A percentile compares a stretch with the other conserved stretches of the same genome.
Evolutionary conservation across 1,284 basidiomycete species (phyloP).

Genomic region (Porphyrellus sp.): DNA sequence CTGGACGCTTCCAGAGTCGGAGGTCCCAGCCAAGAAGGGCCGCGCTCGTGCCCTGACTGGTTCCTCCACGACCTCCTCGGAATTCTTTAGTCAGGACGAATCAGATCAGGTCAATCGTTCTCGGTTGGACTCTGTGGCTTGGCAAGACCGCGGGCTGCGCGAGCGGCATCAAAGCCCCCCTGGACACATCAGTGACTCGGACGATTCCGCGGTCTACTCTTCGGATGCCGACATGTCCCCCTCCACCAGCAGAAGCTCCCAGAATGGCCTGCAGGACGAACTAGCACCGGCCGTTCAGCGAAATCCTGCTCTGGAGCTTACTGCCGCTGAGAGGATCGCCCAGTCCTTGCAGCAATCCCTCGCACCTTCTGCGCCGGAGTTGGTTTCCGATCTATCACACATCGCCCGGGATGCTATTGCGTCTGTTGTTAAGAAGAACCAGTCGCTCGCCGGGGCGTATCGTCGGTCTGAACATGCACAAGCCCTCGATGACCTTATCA

Average conservation of each 20-base stretch:
- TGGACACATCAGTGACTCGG: constrained; percentile 64
- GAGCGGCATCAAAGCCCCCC: constrained; percentile 36
- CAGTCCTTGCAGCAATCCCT: constrained; percentile 62
- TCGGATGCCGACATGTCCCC: constrained; percentile 40
- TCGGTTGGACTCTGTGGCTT: constrained; percentile 37
- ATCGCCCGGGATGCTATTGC: constrained; percentile 58
- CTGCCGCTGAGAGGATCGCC: constrained; percentile 65
- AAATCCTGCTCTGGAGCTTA: constrained; percentile 43
- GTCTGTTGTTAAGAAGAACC: constrained; percentile 56
- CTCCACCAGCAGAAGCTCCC: constrained; percentile 36
- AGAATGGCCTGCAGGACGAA: constrained; percentile 27
- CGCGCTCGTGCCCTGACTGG: constrained; percentile 34
- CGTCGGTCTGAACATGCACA: constrained; percentile 53
- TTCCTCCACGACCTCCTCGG: constrained; percentile 36
- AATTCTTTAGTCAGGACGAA: constrained; percentile 27
- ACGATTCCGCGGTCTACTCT: constrained; percentile 74
- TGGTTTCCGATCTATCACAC: constrained; percentile 57
- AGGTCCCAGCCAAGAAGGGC: constrained; percentile 21
- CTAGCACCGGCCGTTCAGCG: constrained; percentile 16
- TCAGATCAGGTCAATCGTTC: constrained; percentile 28
- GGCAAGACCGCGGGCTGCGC: constrained; percentile 20
- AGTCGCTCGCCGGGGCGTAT: constrained; percentile 44
- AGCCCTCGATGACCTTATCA: constrained; percentile 60
- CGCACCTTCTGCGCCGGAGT: constrained; percentile 53
- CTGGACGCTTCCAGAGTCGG: constrained; percentile 60